phyloP scores from a whole-genome alignment of 306 rosid genomes.

The Chamaecrista fasciculata region DNA sequence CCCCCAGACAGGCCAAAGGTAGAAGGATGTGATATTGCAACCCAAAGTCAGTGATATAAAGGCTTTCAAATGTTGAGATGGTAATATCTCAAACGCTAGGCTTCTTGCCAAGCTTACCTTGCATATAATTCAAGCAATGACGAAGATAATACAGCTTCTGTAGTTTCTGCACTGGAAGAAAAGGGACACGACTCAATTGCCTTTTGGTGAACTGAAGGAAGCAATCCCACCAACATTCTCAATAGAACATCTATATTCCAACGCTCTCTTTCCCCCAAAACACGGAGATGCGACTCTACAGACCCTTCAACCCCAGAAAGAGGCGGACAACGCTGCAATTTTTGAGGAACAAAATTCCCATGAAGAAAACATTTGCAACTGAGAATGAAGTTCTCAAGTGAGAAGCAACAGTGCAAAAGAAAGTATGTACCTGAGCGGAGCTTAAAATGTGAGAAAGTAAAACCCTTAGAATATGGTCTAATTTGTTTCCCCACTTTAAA shows the following conservation, averaged over 20 bases:
- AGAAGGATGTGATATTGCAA: slow-evolving; percentile 17
- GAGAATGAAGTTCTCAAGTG: slow-evolving; percentile 12
- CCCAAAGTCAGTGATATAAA: slow-evolving; percentile 11
- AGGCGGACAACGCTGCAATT: slow-evolving; percentile 85
- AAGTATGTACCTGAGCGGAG: slow-evolving; percentile 70
- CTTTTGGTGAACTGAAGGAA: slow-evolving; percentile 61
- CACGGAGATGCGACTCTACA: slow-evolving; percentile 83
- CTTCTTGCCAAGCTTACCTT: slow-evolving; percentile 48
- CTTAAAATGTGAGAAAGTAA: slow-evolving; percentile 64
- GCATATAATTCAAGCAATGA: slow-evolving; percentile 80
- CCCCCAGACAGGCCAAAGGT: too few species aligned
- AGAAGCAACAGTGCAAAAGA: slow-evolving; percentile 21
- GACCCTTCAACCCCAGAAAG: slow-evolving; percentile 99
- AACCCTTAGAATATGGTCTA: slow-evolving; percentile 72
- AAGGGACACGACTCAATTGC: slow-evolving; percentile 80
- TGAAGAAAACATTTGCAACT: slow-evolving; percentile 15
- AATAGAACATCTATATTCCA: slow-evolving; percentile 89
- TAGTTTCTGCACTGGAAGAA: slow-evolving; percentile 53
- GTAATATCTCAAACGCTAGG: slow-evolving; percentile 22
- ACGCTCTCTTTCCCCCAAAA: slow-evolving; percentile 90
- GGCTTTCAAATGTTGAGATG: slow-evolving; percentile 27
- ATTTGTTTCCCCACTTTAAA: slow-evolving; percentile 82
- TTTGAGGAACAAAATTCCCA: slow-evolving; percentile 21
- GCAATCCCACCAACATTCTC: slow-evolving; percentile 70
- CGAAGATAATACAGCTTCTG: slow-evolving; percentile 52